These are phyloP conservation scores for Nicotiana benthamiana DNA, from an alignment of 257 asterid species.

Conservation along the genomic window DNA sequence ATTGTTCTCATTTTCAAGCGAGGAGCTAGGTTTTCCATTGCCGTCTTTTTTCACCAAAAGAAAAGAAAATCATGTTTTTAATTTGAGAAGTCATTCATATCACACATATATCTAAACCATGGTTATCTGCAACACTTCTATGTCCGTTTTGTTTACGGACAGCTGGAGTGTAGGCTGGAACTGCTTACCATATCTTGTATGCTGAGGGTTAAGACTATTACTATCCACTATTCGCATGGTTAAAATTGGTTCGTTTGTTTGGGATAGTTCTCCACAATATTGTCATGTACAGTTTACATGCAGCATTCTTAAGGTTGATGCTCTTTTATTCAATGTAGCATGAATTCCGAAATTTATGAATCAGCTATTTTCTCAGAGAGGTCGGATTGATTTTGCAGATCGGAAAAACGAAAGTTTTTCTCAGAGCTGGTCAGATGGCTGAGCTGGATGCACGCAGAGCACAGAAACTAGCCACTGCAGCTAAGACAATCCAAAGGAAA, in stretches of 20 bases:
- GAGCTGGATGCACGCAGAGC: constrained; percentile 95
- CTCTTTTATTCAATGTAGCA: neutral
- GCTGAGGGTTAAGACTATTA: neutral
- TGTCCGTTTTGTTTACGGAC: neutral
- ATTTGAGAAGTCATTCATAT: neutral
- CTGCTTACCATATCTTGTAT: neutral
- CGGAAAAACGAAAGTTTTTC: constrained; percentile 88
- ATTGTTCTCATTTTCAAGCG: neutral
- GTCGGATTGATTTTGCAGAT: constrained; percentile 40
- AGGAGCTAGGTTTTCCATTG: neutral
- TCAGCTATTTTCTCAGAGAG: neutral
- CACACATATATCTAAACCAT: neutral
- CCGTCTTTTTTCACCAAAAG: neutral
- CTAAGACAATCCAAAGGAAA: constrained; percentile 81
- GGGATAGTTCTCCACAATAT: neutral
- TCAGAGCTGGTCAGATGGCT: constrained; percentile 99
- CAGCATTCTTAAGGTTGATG: constrained; percentile 2
- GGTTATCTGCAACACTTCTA: constrained; percentile 1
- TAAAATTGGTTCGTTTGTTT: neutral
- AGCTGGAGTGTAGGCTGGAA: neutral
- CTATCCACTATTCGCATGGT: neutral
- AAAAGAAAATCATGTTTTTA: neutral
- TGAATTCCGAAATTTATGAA: constrained; percentile 1
- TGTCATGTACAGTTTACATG: neutral
- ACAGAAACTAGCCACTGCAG: constrained; percentile 75